These are phyloP conservation scores for Colletotrichum sp. DNA, from an alignment of 2,329 filamentous ascomycete genomes.

Conservation along the genomic window DNA sequence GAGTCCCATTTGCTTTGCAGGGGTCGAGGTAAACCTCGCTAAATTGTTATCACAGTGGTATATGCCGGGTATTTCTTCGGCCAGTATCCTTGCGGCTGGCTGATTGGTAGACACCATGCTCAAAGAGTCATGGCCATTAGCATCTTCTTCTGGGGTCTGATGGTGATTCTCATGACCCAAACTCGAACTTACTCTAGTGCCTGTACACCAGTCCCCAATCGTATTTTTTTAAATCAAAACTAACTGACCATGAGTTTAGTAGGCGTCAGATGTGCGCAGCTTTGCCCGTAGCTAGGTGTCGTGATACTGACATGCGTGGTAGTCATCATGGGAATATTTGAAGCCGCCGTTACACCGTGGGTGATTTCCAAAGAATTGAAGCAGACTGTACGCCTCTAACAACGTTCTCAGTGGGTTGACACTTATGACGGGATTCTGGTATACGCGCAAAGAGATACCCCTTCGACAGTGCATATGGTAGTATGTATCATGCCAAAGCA, in stretches of 20 bases:
- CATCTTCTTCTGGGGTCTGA: slow-evolving; percentile 29
- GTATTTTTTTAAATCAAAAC: fast-evolving
- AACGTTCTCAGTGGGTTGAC: fast-evolving
- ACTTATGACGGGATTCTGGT: slow-evolving; percentile 36
- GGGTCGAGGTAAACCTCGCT: fast-evolving
- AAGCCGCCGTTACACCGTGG: not conserved
- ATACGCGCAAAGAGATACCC: slow-evolving; percentile 37
- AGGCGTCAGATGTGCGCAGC: not conserved
- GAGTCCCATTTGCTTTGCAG: not conserved
- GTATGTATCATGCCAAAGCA: not conserved
- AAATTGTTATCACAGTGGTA: slow-evolving; percentile 26
- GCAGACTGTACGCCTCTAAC: not conserved
- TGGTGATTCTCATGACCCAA: slow-evolving; percentile 37
- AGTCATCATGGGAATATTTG: not conserved
- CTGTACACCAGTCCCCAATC: slow-evolving; percentile 12
- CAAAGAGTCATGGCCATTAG: slow-evolving; percentile 34
- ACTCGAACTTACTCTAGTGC: slow-evolving; percentile 30
- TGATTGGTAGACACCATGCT: slow-evolving; percentile 40
- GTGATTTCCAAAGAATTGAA: fast-evolving
- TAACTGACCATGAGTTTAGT: not conserved
- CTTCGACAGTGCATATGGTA: slow-evolving; percentile 41
- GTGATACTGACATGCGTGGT: not conserved
- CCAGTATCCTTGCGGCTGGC: slow-evolving; percentile 44
- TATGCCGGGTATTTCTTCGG: slow-evolving; percentile 46
- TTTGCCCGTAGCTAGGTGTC: fast-evolving